Evolutionary conservation across 371 early-diverging fungal genomes (phyloP).

Genomic region (Mortierella sp.): DNA sequence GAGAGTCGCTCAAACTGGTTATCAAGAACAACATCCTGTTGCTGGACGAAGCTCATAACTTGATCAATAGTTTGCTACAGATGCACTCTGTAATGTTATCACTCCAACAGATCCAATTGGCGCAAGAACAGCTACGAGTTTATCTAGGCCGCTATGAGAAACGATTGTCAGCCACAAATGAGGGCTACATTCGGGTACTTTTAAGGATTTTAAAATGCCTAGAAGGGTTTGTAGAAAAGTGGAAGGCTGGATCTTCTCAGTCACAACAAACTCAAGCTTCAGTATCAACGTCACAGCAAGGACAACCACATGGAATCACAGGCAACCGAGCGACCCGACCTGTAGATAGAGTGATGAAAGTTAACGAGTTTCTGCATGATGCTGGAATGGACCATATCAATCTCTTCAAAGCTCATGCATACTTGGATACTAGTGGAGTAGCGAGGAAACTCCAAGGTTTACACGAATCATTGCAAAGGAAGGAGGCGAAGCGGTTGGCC

Average conservation of each 20-base stretch:
- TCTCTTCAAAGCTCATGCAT: slow-evolving; percentile 83
- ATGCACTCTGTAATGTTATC: slow-evolving; percentile 69
- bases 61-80: slow-evolving; percentile 79
- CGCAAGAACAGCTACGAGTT: slow-evolving; percentile 66
- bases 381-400: slow-evolving; percentile 87
- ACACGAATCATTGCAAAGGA: slow-evolving; percentile 40
- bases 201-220: slow-evolving; percentile 62
- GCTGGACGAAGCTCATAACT: slow-evolving; percentile 94
- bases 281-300: slow-evolving; percentile 2
- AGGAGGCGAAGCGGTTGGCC: slow-evolving; percentile 38
- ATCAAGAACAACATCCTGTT: slow-evolving; percentile 83
- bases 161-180: slow-evolving; percentile 80
- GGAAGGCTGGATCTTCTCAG: slow-evolving; percentile 18
- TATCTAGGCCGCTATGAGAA: slow-evolving; percentile 81
- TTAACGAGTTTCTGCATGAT: slow-evolving; percentile 80
- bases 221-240: slow-evolving; percentile 47
- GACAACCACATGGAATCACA: neutral
- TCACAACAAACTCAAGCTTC: neutral
- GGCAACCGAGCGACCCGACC: slow-evolving; percentile 9
- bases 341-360: slow-evolving; percentile 61
- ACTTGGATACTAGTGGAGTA: slow-evolving; percentile 78
- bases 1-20: slow-evolving; percentile 83
- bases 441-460: slow-evolving; percentile 70
- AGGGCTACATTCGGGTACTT: slow-evolving; percentile 74
- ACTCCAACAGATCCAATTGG: slow-evolving; percentile 61